phyloP scores from a whole-genome alignment of 2,329 filamentous ascomycete genomes.

The Apiospora koreana region DNA sequence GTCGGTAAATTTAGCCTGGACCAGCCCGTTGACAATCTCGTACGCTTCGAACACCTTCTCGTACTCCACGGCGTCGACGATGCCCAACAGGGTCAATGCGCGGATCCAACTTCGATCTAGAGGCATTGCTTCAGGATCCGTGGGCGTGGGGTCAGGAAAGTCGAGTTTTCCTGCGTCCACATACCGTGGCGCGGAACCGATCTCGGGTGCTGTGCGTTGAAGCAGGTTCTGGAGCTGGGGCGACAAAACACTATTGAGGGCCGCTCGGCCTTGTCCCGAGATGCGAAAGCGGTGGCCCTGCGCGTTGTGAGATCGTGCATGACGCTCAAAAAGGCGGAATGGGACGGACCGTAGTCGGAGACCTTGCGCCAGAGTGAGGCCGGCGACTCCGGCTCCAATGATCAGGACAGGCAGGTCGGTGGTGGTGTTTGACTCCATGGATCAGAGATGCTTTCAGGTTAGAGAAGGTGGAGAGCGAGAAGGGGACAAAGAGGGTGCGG shows the following conservation, averaged over 20 bases:
- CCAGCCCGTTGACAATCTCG: slow-evolving; percentile 16
- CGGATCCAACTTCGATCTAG: slow-evolving; percentile 34
- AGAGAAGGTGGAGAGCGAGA: not conserved
- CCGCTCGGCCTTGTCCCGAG: slow-evolving; percentile 25
- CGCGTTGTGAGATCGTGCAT: slow-evolving; percentile 21
- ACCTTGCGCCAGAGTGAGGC: slow-evolving; percentile 39
- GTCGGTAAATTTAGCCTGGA: slow-evolving; percentile 27
- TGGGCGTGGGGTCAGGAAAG: slow-evolving; percentile 21
- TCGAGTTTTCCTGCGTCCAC: slow-evolving; percentile 26
- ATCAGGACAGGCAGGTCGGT: slow-evolving; percentile 34
- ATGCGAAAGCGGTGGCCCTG: slow-evolving; percentile 34
- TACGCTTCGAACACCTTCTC: slow-evolving; percentile 30
- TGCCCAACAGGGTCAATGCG: slow-evolving; percentile 24
- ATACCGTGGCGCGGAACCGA: slow-evolving; percentile 27
- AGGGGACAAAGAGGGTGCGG: not conserved
- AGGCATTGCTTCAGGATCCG: slow-evolving; percentile 22
- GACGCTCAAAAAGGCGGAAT: slow-evolving; percentile 32
- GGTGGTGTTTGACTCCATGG: not conserved
- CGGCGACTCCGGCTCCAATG: slow-evolving; percentile 45
- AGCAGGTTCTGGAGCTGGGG: slow-evolving; percentile 24
- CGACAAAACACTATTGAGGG: slow-evolving; percentile 28
- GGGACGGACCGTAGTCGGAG: slow-evolving; percentile 29
- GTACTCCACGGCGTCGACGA: slow-evolving; percentile 31
- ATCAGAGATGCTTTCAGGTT: not conserved
- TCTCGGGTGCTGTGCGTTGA: slow-evolving; percentile 23